Percentiles rank a stretch among this genome's conserved stretches.
phyloP scores from a whole-genome alignment of 768 basidiomycete genomes.

The Auriculariales sp. region DNA sequence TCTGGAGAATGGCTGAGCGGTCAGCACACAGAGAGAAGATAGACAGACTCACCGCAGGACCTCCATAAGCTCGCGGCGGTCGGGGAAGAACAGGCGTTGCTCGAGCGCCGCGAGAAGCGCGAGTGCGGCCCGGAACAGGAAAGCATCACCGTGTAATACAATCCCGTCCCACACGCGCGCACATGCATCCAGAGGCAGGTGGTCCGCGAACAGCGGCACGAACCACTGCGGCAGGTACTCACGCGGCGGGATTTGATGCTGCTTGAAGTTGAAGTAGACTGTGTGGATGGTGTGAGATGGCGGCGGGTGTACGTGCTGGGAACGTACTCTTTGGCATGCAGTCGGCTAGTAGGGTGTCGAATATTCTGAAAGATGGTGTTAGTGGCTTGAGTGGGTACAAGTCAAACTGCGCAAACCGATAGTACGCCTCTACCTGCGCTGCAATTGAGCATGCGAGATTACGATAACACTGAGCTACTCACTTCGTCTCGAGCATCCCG shows the following conservation, averaged over 20 bases:
- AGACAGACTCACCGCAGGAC: constrained; percentile 53
- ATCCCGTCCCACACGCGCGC: constrained; percentile 83
- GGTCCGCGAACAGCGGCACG: constrained; percentile 63
- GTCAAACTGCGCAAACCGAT: constrained; percentile 36
- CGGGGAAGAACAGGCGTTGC: constrained; percentile 79
- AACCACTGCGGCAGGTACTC: constrained; percentile 80
- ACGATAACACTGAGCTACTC: constrained; percentile 18
- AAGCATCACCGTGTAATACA: constrained; percentile 79
- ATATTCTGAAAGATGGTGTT: constrained; percentile 41
- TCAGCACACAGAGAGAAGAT: constrained; percentile 8
- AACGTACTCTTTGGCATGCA: constrained; percentile 81
- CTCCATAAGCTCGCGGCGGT: constrained; percentile 61
- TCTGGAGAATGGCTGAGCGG: constrained; percentile 21
- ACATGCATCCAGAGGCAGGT: constrained; percentile 83
- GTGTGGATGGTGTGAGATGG: not conserved
- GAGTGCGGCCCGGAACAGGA: constrained; percentile 74
- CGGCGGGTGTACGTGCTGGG: not conserved
- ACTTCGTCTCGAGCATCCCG: constrained; percentile 62
- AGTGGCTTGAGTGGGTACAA: not conserved
- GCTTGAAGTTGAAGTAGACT: constrained; percentile 94
- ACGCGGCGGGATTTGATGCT: constrained; percentile 76
- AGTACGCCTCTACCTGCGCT: constrained; percentile 75
- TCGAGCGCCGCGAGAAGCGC: constrained; percentile 73
- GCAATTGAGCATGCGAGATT: not conserved
- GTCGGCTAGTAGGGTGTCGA: constrained; percentile 83